Percentiles rank a stretch among this genome's conserved stretches.
These are phyloP conservation scores for Tetragonia tetragonoides DNA, from an alignment of 148 eudicot species.

Conservation along the genomic window DNA sequence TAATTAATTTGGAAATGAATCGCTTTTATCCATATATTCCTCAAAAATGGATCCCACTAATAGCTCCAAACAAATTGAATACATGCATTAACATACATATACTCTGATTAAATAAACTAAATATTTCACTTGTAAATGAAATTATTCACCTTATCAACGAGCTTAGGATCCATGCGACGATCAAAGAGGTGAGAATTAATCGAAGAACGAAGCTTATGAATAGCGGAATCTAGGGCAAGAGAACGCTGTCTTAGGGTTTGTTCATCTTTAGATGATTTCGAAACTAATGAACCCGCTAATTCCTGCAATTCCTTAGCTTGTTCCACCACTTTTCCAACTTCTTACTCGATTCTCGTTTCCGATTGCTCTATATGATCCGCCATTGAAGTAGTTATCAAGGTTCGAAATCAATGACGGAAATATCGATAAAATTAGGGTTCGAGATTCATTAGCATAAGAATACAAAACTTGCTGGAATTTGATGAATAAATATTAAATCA, in stretches of 20 bases:
- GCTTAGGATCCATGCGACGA: conserved; percentile 44
- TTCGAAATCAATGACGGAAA: not conserved
- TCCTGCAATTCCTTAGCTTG: conserved; percentile 87
- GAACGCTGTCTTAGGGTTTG: conserved; percentile 63
- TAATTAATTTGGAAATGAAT: too few species aligned
- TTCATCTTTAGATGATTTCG: conserved; percentile 59
- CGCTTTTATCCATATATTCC: too few species aligned
- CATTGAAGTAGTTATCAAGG: not conserved
- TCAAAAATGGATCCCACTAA: too few species aligned
- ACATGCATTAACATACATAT: too few species aligned
- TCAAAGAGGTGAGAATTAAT: conserved; percentile 29
- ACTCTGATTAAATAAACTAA: too few species aligned
- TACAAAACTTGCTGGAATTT: not conserved
- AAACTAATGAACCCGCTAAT: conserved; percentile 57
- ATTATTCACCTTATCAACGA: conserved; percentile 54
- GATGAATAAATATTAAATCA: not conserved
- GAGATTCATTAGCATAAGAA: not conserved
- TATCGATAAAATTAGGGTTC: not conserved
- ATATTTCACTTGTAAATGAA: too few species aligned
- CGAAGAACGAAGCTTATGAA: conserved; percentile 49
- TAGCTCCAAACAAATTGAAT: too few species aligned
- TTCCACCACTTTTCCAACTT: conserved; percentile 53
- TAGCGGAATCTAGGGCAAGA: conserved; percentile 51
- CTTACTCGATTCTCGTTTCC: conserved; percentile 38
- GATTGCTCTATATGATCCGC: conserved; percentile 26